Conservation (phyloP, 768 basidiomycete species). For the Porpolomopsis calyptriformis region DNA sequence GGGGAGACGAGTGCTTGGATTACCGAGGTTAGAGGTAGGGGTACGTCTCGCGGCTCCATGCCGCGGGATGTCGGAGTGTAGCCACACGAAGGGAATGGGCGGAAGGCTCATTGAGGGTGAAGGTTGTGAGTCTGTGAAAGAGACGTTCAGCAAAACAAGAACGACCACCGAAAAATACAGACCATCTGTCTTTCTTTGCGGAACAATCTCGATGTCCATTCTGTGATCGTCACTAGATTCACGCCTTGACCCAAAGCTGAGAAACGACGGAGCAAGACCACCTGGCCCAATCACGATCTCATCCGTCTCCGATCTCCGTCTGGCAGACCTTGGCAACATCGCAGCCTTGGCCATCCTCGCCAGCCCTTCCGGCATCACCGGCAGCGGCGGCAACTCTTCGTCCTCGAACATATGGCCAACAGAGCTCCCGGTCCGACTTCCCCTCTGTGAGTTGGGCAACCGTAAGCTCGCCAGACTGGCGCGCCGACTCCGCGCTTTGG, state of each 20-base stretch:
- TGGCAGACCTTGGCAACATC: neutral
- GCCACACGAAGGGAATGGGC: slow-evolving; percentile 41
- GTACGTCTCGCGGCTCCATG: slow-evolving; percentile 5
- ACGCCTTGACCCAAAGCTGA: neutral
- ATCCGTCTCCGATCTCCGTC: neutral
- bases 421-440: neutral
- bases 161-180: neutral
- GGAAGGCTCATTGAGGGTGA: slow-evolving; percentile 7
- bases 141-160: neutral
- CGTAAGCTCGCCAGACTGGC: slow-evolving; percentile 16
- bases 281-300: neutral
- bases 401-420: neutral
- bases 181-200: neutral
- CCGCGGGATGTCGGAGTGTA: slow-evolving; percentile 31
- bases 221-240: neutral
- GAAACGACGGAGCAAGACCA: neutral
- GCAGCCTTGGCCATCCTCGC: neutral
- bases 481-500: slow-evolving; percentile 51
- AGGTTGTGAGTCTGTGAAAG: neutral
- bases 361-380: slow-evolving; percentile 1
- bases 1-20: neutral
- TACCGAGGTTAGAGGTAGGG: neutral
- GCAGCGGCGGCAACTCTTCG: slow-evolving; percentile 1
- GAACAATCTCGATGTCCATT: neutral
- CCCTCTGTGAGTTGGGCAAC: neutral